Evolutionary conservation across 208 protist genomes (phyloP), one percentile per base, ranked within the genome.

Genomic region (Trypanosoma theileri): DNA sequence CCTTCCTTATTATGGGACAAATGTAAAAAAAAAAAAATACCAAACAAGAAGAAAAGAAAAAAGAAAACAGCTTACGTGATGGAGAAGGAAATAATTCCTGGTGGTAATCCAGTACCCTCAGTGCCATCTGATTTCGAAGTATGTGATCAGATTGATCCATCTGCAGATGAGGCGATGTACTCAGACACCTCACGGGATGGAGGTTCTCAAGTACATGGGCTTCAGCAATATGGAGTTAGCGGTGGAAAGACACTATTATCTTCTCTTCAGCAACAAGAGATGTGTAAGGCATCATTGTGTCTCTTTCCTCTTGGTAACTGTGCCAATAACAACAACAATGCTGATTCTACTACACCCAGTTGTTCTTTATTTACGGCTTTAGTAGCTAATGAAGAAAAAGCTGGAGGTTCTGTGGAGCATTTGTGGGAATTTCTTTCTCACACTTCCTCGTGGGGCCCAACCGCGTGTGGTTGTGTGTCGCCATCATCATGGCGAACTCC

Each of bases 141-240:
- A 35, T 35, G 28, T 35, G 28, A 35, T 35, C 28, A 35, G 28
- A 35, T 6, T 1, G 6, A 35, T 35, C 6, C 28, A 1, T 35
- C 28, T 35, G 28, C 28, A 35, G 28, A 35, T 35, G 46, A 21
- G 14, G 52, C 12, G 22, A 16, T 54, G 21, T 77, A 77, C 13
- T 56, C 59, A 9, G 72, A 83, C 48, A 86, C 79, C 69, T 41
- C 28, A 28, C 55, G 44, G n/a, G 65, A 73, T 1, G 77, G 79
- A 10, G 42, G 65, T 35, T 89, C 86, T 55, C 21, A 55, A 1
- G 68, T 78, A 1, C 69, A 65, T 12, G 73, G 63, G 10, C 80
- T 90, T 48, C 77, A 77, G 8, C 61, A 70, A 16, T 93, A 85
- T 69, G 87, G 82, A 13, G 57, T 93, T 53, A 59, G 52, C 8